Evolutionary conservation across 495 filamentous ascomycete genomes (phyloP).

Genomic region (Tuber brumale): DNA sequence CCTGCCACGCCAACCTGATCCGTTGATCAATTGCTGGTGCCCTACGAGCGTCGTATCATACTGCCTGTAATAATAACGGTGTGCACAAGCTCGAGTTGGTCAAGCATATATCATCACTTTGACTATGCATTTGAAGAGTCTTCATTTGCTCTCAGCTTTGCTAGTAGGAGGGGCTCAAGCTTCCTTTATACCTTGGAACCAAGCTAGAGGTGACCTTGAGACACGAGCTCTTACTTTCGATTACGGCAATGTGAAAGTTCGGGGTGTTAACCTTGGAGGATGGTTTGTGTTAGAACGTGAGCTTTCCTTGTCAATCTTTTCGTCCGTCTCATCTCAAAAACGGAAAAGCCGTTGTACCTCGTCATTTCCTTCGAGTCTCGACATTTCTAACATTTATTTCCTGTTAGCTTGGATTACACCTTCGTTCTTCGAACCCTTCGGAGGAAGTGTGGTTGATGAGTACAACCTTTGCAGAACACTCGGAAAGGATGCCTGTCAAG

Average conservation of each 20-base stretch:
- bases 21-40: neutral
- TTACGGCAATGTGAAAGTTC: slow-evolving; percentile 43
- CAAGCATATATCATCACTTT: slow-evolving; percentile 10
- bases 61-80: neutral
- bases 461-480: slow-evolving; percentile 52
- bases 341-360: neutral
- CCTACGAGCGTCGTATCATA: neutral
- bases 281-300: slow-evolving; percentile 65
- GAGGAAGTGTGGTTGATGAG: slow-evolving; percentile 52
- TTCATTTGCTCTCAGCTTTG: slow-evolving; percentile 13
- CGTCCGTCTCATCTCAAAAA: neutral
- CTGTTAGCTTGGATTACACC: slow-evolving; percentile 58
- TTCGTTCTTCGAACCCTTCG: slow-evolving; percentile 52
- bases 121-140: slow-evolving; percentile 4
- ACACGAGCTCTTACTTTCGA: slow-evolving; percentile 26
- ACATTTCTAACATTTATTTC: slow-evolving; percentile 15
- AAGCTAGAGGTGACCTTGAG: slow-evolving; percentile 20
- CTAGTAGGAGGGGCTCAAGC: slow-evolving; percentile 18
- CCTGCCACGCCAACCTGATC: neutral
- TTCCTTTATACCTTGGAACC: slow-evolving; percentile 17
- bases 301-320: neutral
- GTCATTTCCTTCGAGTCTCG: slow-evolving; percentile 9
- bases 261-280: slow-evolving; percentile 69
- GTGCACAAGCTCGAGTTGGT: neutral
- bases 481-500: slow-evolving; percentile 49